Evolutionary conservation across 352 stramenopile genomes (phyloP), one percentile per base, ranked within the genome.

Genomic region (Phytopythium delawarense): DNA sequence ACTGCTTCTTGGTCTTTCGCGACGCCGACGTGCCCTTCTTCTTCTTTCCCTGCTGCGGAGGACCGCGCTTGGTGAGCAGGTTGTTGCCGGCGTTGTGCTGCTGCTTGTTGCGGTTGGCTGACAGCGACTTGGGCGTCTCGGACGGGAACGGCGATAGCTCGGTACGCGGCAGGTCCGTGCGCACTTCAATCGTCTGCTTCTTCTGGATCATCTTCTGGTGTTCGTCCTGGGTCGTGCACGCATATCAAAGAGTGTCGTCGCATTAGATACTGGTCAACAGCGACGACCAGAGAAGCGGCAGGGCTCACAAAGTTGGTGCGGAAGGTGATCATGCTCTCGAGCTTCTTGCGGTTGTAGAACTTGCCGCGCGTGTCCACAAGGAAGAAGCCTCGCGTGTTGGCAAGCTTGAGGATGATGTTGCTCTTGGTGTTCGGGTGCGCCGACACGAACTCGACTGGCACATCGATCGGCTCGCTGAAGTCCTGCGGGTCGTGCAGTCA

Each of bases 301-400:
- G 28, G 45, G 20, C 34, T 42, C 78, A 92, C 84, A 62, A 88
- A 91, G 66, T 87, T 78, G 7, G 81, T 91, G 61, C 81, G 81
- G 65, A 93, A 93, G 0, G 81, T 92, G 69, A 95, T 91, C 76
- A 95, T 87, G 62, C 84, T 88, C 63, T 95, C 86, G 42, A 95
- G 79, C 59, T 92, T 95, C 37, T 85, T 74, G 66, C 86, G 83
- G 72, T 95, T 95, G 78, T 88, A 92, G 58, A 95, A 95, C 21
- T 84, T 84, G 62, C 86, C 86, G 45, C 79, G 72, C 34, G 82
- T 75, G 61, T 95, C 86, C 21, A 92, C 85, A 39, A 95, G 78
- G 67, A 81, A 95, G 63, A 93, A 95, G 5, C 77, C 84, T 18
- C 73, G 75, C 30, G 80, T 81, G 54, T 81, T 88, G 39, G 71